A percentile compares a stretch with the other conserved stretches of the same genome.
phyloP scores from a whole-genome alignment of 106 monocot genomes.

The Triglochin maritima region DNA sequence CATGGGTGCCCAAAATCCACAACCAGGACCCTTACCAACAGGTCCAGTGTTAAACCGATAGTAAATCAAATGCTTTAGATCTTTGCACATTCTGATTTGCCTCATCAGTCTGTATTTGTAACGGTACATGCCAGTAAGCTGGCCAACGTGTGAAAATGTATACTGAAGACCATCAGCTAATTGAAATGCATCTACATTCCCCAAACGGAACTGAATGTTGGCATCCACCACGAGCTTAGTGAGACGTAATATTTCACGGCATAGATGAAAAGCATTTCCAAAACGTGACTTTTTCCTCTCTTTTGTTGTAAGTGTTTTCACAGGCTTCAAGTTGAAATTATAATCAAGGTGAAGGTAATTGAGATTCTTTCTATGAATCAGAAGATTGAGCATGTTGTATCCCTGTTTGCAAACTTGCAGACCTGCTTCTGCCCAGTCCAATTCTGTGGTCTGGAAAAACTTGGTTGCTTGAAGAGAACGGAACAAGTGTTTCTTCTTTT shows the following conservation, averaged over 20 bases:
- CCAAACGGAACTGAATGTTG: slow-evolving; percentile 95
- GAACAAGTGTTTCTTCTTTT: slow-evolving; percentile 96
- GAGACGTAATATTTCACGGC: slow-evolving; percentile 92
- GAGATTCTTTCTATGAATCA: slow-evolving; percentile 97
- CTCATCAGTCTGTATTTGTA: slow-evolving; percentile 98
- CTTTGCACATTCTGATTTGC: slow-evolving; percentile 99
- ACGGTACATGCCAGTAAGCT: slow-evolving; percentile 98
- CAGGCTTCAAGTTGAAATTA: slow-evolving; percentile 98
- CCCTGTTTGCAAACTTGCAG: slow-evolving; percentile 99
- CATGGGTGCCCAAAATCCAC: slow-evolving; percentile 99
- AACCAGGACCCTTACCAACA: slow-evolving; percentile 95
- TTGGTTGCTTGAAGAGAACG: slow-evolving; percentile 95
- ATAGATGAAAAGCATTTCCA: slow-evolving; percentile 98
- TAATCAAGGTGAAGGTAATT: slow-evolving; percentile 99
- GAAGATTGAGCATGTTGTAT: slow-evolving; percentile 96
- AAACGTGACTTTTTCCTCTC: slow-evolving; percentile 98
- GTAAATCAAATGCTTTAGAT: slow-evolving; percentile 97
- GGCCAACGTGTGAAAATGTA: slow-evolving; percentile 98
- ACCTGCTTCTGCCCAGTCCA: slow-evolving; percentile 99
- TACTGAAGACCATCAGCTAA: slow-evolving; percentile 99
- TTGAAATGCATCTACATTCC: slow-evolving; percentile 99
- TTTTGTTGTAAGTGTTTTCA: slow-evolving; percentile 97
- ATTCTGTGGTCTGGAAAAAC: slow-evolving; percentile 94
- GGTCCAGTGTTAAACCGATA: slow-evolving; percentile 99
- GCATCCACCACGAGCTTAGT: slow-evolving; percentile 99